Conservation (phyloP, 768 basidiomycete genomes). For the Sarcomyxa edulis region DNA sequence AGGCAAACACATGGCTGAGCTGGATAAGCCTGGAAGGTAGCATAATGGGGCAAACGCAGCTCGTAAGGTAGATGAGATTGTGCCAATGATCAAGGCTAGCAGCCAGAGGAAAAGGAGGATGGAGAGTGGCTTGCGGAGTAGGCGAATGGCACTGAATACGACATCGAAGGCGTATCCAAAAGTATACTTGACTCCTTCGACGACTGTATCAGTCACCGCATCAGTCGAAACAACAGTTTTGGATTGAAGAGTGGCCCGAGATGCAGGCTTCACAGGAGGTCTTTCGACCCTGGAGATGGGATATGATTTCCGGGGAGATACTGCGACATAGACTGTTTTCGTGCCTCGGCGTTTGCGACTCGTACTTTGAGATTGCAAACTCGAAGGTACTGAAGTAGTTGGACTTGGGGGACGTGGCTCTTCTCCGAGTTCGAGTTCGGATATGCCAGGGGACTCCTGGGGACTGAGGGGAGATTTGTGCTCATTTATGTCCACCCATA, state of each 20-base stretch:
- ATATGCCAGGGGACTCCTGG: no score
- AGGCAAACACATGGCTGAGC: slow-evolving; percentile 35
- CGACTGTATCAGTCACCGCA: slow-evolving; percentile 21
- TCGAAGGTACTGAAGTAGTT: no score
- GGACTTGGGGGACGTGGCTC: no score
- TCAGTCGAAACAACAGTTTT: slow-evolving; percentile 17
- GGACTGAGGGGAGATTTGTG: no score
- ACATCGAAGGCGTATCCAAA: slow-evolving; percentile 43
- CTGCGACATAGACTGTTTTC: slow-evolving; percentile 16
- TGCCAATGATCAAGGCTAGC: slow-evolving; percentile 37
- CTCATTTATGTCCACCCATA: no score
- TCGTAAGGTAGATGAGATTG: slow-evolving; percentile 37
- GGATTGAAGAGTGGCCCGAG: slow-evolving; percentile 2
- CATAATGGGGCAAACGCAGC: slow-evolving; percentile 54
- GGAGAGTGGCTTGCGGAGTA: slow-evolving; percentile 53
- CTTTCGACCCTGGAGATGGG: slow-evolving; percentile 1
- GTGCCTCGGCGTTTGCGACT: slow-evolving; percentile 23
- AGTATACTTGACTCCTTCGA: slow-evolving; percentile 24
- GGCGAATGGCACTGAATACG: slow-evolving; percentile 35
- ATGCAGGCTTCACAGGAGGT: slow-evolving; percentile 6
- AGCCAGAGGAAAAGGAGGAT: slow-evolving; percentile 47
- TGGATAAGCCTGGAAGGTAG: slow-evolving; percentile 53
- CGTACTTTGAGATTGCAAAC: no score
- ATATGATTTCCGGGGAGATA: slow-evolving; percentile 14
- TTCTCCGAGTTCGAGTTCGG: no score